phyloP scores from a whole-genome alignment of 805 yeast species.

The Lipomyces yamanashiensis region DNA sequence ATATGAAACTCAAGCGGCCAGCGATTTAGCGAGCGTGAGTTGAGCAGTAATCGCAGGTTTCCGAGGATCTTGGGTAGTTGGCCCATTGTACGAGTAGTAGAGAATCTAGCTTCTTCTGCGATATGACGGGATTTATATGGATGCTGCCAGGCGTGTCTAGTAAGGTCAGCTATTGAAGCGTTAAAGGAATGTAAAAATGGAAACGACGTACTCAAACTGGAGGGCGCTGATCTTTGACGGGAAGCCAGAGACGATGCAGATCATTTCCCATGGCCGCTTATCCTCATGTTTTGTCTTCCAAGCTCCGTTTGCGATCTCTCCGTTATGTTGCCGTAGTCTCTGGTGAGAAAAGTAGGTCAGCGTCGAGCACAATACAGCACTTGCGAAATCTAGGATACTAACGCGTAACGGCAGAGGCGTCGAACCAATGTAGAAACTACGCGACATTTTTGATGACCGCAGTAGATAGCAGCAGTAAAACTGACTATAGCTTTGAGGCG shows the following conservation, averaged over 20 bases:
- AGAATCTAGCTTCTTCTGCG: slow-evolving; percentile 47
- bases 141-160: slow-evolving; percentile 77
- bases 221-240: slow-evolving; percentile 71
- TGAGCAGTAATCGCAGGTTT: slow-evolving; percentile 40
- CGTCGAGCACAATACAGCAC: slow-evolving; percentile 3
- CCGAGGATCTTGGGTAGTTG: slow-evolving; percentile 41
- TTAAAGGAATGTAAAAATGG: neutral
- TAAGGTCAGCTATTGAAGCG: neutral
- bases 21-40: slow-evolving; percentile 37
- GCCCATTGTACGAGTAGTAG: slow-evolving; percentile 38
- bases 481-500: slow-evolving; percentile 20
- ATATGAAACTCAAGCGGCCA: slow-evolving; percentile 41
- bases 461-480: slow-evolving; percentile 76
- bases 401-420: slow-evolving; percentile 72
- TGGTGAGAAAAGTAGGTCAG: slow-evolving; percentile 30
- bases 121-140: slow-evolving; percentile 68
- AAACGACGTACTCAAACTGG: slow-evolving; percentile 60
- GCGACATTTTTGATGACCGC: slow-evolving; percentile 60
- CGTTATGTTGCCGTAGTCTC: slow-evolving; percentile 79
- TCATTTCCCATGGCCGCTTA: slow-evolving; percentile 76
- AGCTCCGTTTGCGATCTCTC: slow-evolving; percentile 73
- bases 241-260: slow-evolving; percentile 67
- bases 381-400: slow-evolving; percentile 24
- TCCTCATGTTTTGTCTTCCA: slow-evolving; percentile 62
- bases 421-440: slow-evolving; percentile 76